Evolutionary conservation across 805 yeast species (phyloP).

Genomic region (Candida koratica): DNA sequence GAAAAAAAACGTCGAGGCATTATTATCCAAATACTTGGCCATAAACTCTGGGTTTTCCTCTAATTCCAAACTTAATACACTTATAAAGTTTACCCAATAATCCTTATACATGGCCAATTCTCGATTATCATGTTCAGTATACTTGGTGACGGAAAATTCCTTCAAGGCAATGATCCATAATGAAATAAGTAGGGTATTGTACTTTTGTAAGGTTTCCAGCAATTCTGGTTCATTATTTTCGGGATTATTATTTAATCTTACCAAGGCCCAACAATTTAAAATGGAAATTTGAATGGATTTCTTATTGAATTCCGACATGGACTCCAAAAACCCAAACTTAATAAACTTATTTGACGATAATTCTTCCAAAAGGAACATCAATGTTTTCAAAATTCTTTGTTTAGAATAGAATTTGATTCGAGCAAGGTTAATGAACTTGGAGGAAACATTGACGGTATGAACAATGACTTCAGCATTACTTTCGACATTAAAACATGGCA

Average conservation of each 20-base stretch:
- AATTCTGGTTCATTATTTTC: constrained; percentile 38
- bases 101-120: constrained; percentile 49
- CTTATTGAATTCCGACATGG: constrained; percentile 41
- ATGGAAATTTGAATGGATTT: constrained; percentile 57
- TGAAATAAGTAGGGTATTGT: constrained; percentile 59
- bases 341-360: constrained; percentile 40
- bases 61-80: constrained; percentile 66
- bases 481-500: constrained; percentile 77
- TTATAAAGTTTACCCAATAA: constrained; percentile 74
- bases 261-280: constrained; percentile 70
- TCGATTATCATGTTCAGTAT: constrained; percentile 37
- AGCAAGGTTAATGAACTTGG: constrained; percentile 58
- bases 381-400: constrained; percentile 53
- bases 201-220: constrained; percentile 47
- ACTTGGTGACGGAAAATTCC: constrained; percentile 68
- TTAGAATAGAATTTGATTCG: constrained; percentile 42
- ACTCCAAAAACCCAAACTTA: constrained; percentile 54
- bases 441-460: constrained; percentile 72
- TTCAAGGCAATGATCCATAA: constrained; percentile 75
- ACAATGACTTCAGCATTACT: constrained; percentile 72
- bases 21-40: constrained; percentile 46
- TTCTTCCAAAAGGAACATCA: constrained; percentile 65
- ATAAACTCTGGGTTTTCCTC: constrained; percentile 47
- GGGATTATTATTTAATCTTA: constrained; percentile 33
- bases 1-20: constrained; percentile 64